A percentile compares a stretch with the other conserved stretches of the same genome.
These are phyloP conservation scores for Phytophthora fragariaefolia DNA, from an alignment of 352 stramenopile genomes.

Conservation along the genomic window DNA sequence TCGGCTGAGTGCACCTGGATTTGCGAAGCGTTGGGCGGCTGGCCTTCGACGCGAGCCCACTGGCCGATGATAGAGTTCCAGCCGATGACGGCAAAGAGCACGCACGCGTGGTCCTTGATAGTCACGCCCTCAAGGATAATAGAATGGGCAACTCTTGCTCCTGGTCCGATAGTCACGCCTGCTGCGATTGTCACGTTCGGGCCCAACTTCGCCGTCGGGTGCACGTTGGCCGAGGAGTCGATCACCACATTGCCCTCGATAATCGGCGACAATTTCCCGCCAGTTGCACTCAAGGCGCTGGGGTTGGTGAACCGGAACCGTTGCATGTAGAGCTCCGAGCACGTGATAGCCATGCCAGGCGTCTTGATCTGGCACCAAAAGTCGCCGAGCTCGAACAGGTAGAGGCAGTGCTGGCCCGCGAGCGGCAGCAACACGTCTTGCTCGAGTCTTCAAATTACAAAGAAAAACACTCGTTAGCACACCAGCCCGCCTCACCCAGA, in stretches of 20 bases:
- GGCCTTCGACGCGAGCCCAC: constrained; percentile 85
- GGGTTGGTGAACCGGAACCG: constrained; percentile 91
- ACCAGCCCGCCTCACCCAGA: neutral
- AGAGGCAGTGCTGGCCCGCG: constrained; percentile 76
- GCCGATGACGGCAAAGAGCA: constrained; percentile 88
- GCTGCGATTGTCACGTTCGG: constrained; percentile 89
- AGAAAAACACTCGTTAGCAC: neutral
- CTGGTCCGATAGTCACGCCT: constrained; percentile 82
- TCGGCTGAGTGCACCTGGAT: constrained; percentile 75
- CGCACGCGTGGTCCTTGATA: constrained; percentile 89
- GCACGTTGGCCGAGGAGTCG: constrained; percentile 77
- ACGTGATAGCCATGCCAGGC: constrained; percentile 89
- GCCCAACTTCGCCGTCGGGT: constrained; percentile 86
- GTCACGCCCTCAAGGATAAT: constrained; percentile 90
- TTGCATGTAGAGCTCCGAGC: constrained; percentile 92
- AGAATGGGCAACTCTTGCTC: constrained; percentile 84
- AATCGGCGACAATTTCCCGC: constrained; percentile 82
- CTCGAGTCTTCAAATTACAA: constrained; percentile 57
- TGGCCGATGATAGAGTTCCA: constrained; percentile 91
- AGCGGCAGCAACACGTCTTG: constrained; percentile 87
- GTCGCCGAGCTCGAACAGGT: constrained; percentile 84
- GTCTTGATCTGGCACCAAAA: constrained; percentile 94
- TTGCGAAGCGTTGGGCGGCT: constrained; percentile 80
- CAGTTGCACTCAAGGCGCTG: constrained; percentile 77
- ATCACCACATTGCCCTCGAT: constrained; percentile 91